Evolutionary conservation across 2,329 filamentous ascomycete species (phyloP), one percentile per base, ranked within the genome.

Genomic region (Trichoderma polysporum): DNA sequence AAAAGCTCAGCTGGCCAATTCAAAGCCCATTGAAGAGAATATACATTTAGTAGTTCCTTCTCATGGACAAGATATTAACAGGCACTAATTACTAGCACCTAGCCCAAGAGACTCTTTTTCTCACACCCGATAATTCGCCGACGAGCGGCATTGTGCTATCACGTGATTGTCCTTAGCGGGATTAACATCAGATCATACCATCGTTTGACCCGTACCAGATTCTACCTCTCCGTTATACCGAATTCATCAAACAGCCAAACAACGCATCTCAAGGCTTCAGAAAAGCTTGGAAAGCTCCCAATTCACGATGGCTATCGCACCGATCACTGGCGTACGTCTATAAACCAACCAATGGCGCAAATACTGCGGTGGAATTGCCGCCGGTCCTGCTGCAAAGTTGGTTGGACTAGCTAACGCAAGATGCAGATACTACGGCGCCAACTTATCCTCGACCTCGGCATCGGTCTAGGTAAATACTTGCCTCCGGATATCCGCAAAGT

Each of bases 251-350:
- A 70, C 68, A 68, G 52, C 65, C 66, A 68, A 71, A 70, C 63
- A 68, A 68, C 65, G 29, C 49, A 66, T 66, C 68, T 60, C 68
- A 69, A 69, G 67, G 70, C 71, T 69, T 60, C 68, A 66, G 68
- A 71, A 71, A 69, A 69, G 65, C 69, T 71, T 45, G 65, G 61
- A 71, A 72, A 70, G 69, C 47, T 71, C 67, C 53, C 68, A 66
- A 66, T 68, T 78, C 77, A 81, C 72, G 79, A 86, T 86, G 84
- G 83, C 85, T 73, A 75, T 87, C 78, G 80, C 81, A 74, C 86
- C 85, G 68, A 86, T 88, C 72, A 86, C 84, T 71, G 86, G 86
- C 75, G 86, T 88, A 86, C 70, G 86, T 85, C 68, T 70, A 22
- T 56, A 15, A 6, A 49, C 49, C 45, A 66, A 66, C 68, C 77